These are phyloP conservation scores for Astrephomene gubernaculifera DNA, from an alignment of 139 green algal species.

Conservation along the genomic window DNA sequence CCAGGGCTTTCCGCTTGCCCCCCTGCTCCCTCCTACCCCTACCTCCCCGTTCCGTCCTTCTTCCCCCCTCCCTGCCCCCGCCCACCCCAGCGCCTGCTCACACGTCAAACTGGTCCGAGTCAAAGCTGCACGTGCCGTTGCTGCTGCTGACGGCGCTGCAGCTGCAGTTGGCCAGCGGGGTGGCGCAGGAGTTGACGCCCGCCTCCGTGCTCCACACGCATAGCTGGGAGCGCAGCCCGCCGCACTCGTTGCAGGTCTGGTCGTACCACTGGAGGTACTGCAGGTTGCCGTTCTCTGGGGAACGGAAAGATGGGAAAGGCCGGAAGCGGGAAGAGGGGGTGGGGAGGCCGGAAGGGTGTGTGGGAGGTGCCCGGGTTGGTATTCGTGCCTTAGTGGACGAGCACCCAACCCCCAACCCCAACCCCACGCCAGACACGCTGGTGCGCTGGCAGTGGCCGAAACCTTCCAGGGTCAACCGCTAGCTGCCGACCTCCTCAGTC, in stretches of 20 bases:
- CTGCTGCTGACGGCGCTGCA: not conserved
- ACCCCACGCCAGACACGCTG: too few species aligned
- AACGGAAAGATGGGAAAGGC: too few species aligned
- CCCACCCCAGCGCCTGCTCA: not conserved
- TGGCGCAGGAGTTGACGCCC: conserved; percentile 34
- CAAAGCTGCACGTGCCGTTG: conserved; percentile 27
- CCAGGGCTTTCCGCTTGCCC: too few species aligned
- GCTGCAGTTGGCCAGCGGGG: conserved; percentile 42
- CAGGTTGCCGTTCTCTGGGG: conserved; percentile 34
- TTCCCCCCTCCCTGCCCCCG: too few species aligned
- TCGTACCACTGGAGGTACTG: conserved; percentile 52
- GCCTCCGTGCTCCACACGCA: conserved; percentile 38
- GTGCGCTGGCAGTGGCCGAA: too few species aligned
- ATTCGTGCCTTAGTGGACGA: too few species aligned
- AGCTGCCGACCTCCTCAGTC: too few species aligned
- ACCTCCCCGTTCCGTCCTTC: too few species aligned
- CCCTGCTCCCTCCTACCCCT: too few species aligned
- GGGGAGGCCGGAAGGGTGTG: not conserved
- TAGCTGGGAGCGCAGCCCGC: conserved; percentile 12
- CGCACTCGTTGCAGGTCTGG: conserved; percentile 48
- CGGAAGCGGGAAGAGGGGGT: not conserved
- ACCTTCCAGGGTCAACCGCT: too few species aligned
- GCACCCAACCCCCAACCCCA: too few species aligned
- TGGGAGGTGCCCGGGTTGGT: not conserved
- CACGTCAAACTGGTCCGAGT: conserved; percentile 14